A percentile compares a stretch with the other conserved stretches of the same genome.
phyloP scores from a whole-genome alignment of 2,329 filamentous ascomycete genomes.

The Coniella lustricola region DNA sequence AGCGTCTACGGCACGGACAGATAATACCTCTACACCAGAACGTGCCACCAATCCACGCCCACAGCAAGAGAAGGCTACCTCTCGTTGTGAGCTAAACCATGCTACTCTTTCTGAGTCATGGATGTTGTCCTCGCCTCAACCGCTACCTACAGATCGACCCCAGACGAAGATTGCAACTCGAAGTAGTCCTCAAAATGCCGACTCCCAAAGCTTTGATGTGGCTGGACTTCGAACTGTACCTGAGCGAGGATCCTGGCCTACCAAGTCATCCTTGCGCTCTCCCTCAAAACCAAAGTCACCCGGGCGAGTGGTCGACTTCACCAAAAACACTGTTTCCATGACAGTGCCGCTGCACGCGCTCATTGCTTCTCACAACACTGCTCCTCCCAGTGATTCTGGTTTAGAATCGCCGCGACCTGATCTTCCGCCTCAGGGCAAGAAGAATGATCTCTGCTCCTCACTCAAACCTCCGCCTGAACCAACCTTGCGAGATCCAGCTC shows the following conservation, averaged over 20 bases:
- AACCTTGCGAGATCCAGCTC: neutral
- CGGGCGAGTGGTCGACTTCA: slow-evolving; percentile 52
- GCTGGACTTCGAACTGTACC: slow-evolving; percentile 42
- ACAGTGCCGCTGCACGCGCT: slow-evolving; percentile 31
- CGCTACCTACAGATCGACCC: slow-evolving; percentile 4
- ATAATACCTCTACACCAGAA: slow-evolving; percentile 5
- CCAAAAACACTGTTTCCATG: slow-evolving; percentile 42
- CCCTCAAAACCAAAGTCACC: slow-evolving; percentile 51
- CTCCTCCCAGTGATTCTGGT: neutral
- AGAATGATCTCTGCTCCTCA: neutral
- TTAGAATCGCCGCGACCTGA: neutral
- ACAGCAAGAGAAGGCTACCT: neutral
- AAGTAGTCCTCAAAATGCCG: slow-evolving; percentile 11
- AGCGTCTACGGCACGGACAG: neutral
- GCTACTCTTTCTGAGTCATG: slow-evolving; percentile 11
- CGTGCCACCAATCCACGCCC: neutral
- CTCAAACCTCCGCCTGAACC: neutral
- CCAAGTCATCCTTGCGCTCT: slow-evolving; percentile 51
- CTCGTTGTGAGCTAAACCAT: slow-evolving; percentile 5
- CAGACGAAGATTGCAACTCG: neutral
- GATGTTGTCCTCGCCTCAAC: slow-evolving; percentile 8
- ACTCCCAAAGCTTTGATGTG: slow-evolving; percentile 31
- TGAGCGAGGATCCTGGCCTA: slow-evolving; percentile 45
- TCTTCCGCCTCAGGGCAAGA: neutral
- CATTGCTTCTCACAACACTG: slow-evolving; percentile 13